Evolutionary conservation across 208 protist genomes (phyloP), one percentile per base, ranked within the genome.

Genomic region (Wallacemonas sp.): DNA sequence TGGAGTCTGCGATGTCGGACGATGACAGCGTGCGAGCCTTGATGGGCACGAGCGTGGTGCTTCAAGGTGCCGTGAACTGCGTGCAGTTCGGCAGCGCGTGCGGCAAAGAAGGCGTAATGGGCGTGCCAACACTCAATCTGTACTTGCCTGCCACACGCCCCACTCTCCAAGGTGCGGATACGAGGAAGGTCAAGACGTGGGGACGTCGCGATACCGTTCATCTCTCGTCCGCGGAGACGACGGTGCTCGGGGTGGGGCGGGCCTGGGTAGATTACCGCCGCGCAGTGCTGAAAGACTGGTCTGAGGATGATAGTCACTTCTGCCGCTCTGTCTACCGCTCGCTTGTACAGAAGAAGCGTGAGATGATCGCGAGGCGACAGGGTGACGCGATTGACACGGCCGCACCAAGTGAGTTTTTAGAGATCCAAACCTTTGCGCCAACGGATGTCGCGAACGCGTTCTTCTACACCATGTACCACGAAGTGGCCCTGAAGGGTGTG

Each of bases 371-470:
- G n/a, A n/a, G n/a, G n/a, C n/a, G n/a, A n/a, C n/a, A n/a, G n/a
- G n/a, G n/a, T n/a, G n/a, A n/a, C n/a, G n/a, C n/a, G n/a, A n/a
- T n/a, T n/a, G n/a, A n/a, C n/a, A n/a, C 24, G 42, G 42, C 0
- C 15, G 42, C n/a, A 0, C 15, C 22, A 31, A n/a, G 19, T 17
- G 21, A 21, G n/a, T 87, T 89, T 67, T 38, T 58, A 46, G 84
- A 87, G 58, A 73, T 65, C 5, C 72, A 34, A 9, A 30, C 60
- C 5, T 68, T 90, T 21, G 51, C 77, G 28, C n/a, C 56, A 4
- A 67, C 70, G 0, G 80, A 87, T 56, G 68, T 87, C 14, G 79
- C 77, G 3, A 85, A 84, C 34, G 79, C 79, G n/a, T 86, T 88
- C 47, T 88, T 89, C 47, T 62, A 68, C 41, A 83, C 76, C 8